phyloP scores from a whole-genome alignment of 2,329 filamentous ascomycete genomes.

The Phoma sp. region DNA sequence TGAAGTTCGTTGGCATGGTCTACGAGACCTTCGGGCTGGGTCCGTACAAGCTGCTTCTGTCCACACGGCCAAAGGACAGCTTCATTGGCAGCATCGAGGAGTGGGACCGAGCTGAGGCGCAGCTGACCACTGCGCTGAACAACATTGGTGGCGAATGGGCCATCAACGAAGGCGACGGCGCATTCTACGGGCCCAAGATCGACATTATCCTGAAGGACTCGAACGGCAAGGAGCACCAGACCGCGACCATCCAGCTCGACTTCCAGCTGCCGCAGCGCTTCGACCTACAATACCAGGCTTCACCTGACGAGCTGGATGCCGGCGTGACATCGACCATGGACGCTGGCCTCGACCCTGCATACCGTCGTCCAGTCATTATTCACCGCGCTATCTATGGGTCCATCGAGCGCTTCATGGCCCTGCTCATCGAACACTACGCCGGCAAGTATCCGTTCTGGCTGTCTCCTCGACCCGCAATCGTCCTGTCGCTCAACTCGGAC shows the following conservation, averaged over 20 bases:
- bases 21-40: conserved; percentile 75
- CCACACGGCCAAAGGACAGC: conserved; percentile 77
- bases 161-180: conserved; percentile 81
- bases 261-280: conserved; percentile 89
- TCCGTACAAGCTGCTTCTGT: conserved; percentile 77
- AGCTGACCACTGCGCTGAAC: conserved; percentile 69
- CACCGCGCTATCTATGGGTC: conserved; percentile 87
- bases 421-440: conserved; percentile 83
- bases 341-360: conserved; percentile 28
- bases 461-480: conserved; percentile 77
- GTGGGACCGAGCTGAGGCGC: conserved; percentile 72
- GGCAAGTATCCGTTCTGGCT: conserved; percentile 87
- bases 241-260: conserved; percentile 87
- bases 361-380: conserved; percentile 73
- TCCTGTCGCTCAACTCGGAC: conserved; percentile 75
- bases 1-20: conserved; percentile 76
- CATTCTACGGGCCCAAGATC: conserved; percentile 92
- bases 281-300: conserved; percentile 75
- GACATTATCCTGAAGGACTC: conserved; percentile 83
- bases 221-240: conserved; percentile 82
- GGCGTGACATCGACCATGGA: conserved; percentile 58
- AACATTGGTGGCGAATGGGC: conserved; percentile 73
- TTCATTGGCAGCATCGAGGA: conserved; percentile 78
- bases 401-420: conserved; percentile 82
- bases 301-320: conserved; percentile 68